phyloP scores from a whole-genome alignment of 345 rosid species.

The Gossypium longicalyx region DNA sequence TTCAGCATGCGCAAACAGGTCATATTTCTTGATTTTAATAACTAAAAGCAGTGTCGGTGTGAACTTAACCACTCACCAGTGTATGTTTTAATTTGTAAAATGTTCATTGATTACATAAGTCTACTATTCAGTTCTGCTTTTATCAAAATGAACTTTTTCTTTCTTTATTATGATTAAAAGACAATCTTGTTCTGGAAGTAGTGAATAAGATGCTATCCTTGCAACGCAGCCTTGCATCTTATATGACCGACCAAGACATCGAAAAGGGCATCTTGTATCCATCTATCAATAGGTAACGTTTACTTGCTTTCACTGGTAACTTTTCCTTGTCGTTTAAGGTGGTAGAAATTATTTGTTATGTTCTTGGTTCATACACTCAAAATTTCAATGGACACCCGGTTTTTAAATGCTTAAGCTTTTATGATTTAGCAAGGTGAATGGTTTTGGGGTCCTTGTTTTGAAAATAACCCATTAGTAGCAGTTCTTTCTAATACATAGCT shows the following conservation, averaged over 20 bases:
- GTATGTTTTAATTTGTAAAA: neutral
- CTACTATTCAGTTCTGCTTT: neutral
- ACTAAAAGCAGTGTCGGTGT: neutral
- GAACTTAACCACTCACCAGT: neutral
- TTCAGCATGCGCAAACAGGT: neutral
- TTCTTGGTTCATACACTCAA: neutral
- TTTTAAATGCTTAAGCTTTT: neutral
- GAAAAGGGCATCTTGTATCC: constrained; percentile 78
- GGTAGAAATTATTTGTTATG: neutral
- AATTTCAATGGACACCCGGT: neutral
- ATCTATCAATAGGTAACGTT: constrained; percentile 63
- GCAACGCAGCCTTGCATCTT: constrained; percentile 79
- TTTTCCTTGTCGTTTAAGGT: neutral
- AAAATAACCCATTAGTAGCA: no score
- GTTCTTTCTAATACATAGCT: no score
- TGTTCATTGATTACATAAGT: neutral
- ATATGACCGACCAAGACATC: constrained; percentile 84
- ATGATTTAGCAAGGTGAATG: neutral
- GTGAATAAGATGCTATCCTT: constrained; percentile 20
- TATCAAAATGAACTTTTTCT: neutral
- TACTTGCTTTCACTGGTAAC: neutral
- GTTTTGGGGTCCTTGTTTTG: no score
- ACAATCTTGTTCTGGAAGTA: neutral
- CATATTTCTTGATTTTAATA: neutral
- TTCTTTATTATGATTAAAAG: neutral